phyloP scores from a whole-genome alignment of 2,329 filamentous ascomycete genomes.

The Westerdykella ornata region DNA sequence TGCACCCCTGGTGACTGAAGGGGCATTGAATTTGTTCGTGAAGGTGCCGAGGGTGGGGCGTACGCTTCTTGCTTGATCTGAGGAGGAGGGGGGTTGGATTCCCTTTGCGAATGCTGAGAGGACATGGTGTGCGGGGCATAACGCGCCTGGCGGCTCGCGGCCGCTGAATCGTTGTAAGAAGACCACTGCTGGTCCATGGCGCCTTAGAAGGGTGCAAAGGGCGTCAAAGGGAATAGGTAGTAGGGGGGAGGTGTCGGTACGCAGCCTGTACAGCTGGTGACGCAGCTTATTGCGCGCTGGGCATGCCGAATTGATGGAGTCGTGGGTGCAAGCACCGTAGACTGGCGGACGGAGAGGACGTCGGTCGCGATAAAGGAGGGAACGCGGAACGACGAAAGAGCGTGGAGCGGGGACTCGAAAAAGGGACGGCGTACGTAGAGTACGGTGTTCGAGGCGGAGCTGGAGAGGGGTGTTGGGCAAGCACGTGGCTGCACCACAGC shows the following conservation, averaged over 20 bases:
- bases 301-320: constrained; percentile 33
- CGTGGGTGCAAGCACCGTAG: not conserved
- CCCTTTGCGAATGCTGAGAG: constrained; percentile 28
- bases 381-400: constrained; percentile 5
- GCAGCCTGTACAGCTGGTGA: constrained; percentile 33
- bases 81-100: constrained; percentile 25
- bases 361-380: constrained; percentile 5
- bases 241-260: constrained; percentile 8
- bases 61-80: constrained; percentile 35
- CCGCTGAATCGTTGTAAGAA: constrained; percentile 31
- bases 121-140: constrained; percentile 30
- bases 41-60: constrained; percentile 28
- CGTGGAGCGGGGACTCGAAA: not conserved
- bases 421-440: constrained; percentile 4
- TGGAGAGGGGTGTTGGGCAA: constrained; percentile 9
- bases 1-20: constrained; percentile 31
- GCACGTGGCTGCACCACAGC: not conserved
- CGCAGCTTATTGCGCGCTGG: constrained; percentile 23
- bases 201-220: not conserved
- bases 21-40: constrained; percentile 34
- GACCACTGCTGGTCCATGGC: constrained; percentile 38
- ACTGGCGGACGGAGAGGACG: constrained; percentile 3
- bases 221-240: constrained; percentile 2
- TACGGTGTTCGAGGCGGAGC: constrained; percentile 12
- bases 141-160: constrained; percentile 30